phyloP scores from a whole-genome alignment of 176 grass and related monocot genomes.

The Bothriochloa decipiens region DNA sequence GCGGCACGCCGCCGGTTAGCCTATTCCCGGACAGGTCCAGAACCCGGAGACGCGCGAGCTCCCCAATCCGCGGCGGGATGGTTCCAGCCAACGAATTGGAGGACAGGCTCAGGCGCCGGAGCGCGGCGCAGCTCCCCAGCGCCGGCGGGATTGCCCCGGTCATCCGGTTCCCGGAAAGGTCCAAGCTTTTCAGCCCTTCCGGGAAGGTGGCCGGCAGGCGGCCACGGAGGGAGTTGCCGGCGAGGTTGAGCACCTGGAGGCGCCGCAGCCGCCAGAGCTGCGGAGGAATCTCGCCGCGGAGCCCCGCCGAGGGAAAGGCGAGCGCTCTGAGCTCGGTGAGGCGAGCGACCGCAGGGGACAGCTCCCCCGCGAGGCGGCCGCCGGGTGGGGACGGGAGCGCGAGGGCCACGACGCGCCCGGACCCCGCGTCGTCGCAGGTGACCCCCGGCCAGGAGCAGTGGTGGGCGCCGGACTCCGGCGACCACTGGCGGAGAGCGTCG shows the following conservation, averaged over 20 bases:
- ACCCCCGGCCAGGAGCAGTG: slow-evolving; percentile 74
- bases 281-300: slow-evolving; percentile 61
- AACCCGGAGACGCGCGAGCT: no score
- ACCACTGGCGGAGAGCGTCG: slow-evolving; percentile 39
- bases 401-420: slow-evolving; percentile 57
- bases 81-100: no score
- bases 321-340: slow-evolving; percentile 64
- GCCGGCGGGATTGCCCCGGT: no score
- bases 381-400: slow-evolving; percentile 21
- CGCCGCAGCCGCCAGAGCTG: slow-evolving; percentile 61
- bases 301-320: slow-evolving; percentile 55
- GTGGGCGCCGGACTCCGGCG: slow-evolving; percentile 22
- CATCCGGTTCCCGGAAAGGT: no score
- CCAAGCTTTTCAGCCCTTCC: no score
- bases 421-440: slow-evolving; percentile 50
- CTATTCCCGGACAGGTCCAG: no score
- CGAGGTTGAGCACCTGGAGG: slow-evolving; percentile 70
- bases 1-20: no score
- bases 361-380: slow-evolving; percentile 42
- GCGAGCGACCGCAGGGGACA: slow-evolving; percentile 52
- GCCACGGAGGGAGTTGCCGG: slow-evolving; percentile 65
- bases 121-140: no score
- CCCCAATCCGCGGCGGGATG: no score
- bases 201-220: no score
- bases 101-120: no score